Percentiles rank a stretch among this genome's conserved stretches.
phyloP scores from a whole-genome alignment of 192 early-diverging fungal genomes.

The Coemansia asiatica region DNA sequence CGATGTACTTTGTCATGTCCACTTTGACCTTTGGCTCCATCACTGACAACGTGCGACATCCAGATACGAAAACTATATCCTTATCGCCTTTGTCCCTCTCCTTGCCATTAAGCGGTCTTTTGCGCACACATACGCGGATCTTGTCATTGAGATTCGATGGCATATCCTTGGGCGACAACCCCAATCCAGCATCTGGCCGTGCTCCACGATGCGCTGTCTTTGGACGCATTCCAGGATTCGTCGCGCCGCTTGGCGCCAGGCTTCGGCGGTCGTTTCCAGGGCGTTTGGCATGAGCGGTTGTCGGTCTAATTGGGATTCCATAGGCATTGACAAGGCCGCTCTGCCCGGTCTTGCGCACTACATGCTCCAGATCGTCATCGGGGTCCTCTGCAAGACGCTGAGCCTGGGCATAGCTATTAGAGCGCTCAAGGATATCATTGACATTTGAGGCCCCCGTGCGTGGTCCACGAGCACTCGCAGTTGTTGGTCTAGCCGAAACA shows the following conservation, averaged over 20 bases:
- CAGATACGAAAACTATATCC: slow-evolving; percentile 74
- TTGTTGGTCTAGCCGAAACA: not conserved
- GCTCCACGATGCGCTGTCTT: slow-evolving; percentile 23
- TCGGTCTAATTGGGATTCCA: slow-evolving; percentile 35
- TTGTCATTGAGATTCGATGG: slow-evolving; percentile 61
- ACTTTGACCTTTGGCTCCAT: slow-evolving; percentile 97
- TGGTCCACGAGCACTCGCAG: slow-evolving; percentile 11
- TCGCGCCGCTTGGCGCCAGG: slow-evolving; percentile 13
- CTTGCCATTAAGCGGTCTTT: slow-evolving; percentile 88
- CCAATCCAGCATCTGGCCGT: slow-evolving; percentile 12
- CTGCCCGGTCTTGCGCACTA: slow-evolving; percentile 40
- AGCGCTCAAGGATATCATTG: slow-evolving; percentile 39
- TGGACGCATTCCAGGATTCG: slow-evolving; percentile 8
- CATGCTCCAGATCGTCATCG: slow-evolving; percentile 49
- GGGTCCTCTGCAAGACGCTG: slow-evolving; percentile 25
- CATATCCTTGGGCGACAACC: slow-evolving; percentile 19
- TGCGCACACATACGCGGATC: slow-evolving; percentile 96
- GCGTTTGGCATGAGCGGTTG: slow-evolving; percentile 28
- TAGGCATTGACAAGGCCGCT: slow-evolving; percentile 46
- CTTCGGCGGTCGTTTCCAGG: slow-evolving; percentile 37
- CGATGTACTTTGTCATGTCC: slow-evolving; percentile 93
- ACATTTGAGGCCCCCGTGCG: slow-evolving; percentile 28
- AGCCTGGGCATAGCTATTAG: slow-evolving; percentile 21
- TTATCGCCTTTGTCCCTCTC: slow-evolving; percentile 78
- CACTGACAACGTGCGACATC: slow-evolving; percentile 73